Percentiles rank a stretch among this genome's conserved stretches.
These are phyloP conservation scores for Amyloporia xantha DNA, from an alignment of 768 basidiomycete genomes.

Conservation along the genomic window DNA sequence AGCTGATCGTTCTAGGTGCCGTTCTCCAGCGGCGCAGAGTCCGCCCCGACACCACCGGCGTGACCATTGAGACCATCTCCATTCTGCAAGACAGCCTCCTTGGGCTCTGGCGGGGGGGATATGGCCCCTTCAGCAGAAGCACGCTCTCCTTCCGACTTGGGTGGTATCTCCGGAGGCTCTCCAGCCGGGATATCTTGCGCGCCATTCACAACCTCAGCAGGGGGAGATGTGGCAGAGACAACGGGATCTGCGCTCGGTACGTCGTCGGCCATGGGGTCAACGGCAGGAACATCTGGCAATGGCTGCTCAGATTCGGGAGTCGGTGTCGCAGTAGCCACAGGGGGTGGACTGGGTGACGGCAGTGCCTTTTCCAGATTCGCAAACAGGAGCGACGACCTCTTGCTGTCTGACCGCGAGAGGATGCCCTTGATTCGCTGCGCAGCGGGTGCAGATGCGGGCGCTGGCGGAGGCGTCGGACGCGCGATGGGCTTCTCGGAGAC, in stretches of 20 bases:
- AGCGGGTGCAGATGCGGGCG: conserved; percentile 4
- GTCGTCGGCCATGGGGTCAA: conserved; percentile 13
- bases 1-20: not conserved
- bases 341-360: conserved; percentile 13
- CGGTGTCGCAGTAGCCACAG: conserved; percentile 1
- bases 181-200: not conserved
- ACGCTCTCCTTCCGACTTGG: not conserved
- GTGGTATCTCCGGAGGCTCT: not conserved
- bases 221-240: not conserved
- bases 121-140: no score
- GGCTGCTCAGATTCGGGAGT: not conserved
- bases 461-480: conserved; percentile 3
- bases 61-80: not conserved
- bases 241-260: conserved; percentile 3
- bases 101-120: not conserved
- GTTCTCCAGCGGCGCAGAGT: not conserved
- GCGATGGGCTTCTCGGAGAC: conserved; percentile 61
- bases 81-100: not conserved
- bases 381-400: conserved; percentile 8
- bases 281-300: not conserved
- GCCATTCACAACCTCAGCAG: not conserved
- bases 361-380: conserved; percentile 19
- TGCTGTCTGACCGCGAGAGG: conserved; percentile 15
- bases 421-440: conserved; percentile 20
- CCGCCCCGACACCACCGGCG: no score